A percentile compares a stretch with the other conserved stretches of the same genome.
Evolutionary conservation across 2,329 filamentous ascomycete species (phyloP).

Genomic region (Pseudohalonectria lignicola): DNA sequence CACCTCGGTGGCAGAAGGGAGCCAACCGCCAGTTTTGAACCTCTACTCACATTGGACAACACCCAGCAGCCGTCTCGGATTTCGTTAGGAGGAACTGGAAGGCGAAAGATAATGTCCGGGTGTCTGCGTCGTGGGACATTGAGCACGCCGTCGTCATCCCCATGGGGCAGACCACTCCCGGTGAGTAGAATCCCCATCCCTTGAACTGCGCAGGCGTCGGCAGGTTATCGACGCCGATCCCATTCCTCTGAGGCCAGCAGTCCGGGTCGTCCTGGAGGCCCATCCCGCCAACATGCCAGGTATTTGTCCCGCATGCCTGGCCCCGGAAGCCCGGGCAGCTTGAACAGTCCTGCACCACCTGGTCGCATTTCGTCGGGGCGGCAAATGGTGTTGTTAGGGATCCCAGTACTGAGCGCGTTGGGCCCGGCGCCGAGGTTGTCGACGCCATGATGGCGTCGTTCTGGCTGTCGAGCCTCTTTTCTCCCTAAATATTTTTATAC

Average conservation of each 20-base stretch:
- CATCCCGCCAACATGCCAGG: background rate
- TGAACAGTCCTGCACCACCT: background rate
- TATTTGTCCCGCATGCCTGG: background rate
- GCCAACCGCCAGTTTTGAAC: no score
- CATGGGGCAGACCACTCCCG: slow-evolving; percentile 18
- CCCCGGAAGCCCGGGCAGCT: background rate
- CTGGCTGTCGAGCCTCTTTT: no score
- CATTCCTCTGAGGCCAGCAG: slow-evolving; percentile 17
- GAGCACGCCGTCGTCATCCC: slow-evolving; percentile 20
- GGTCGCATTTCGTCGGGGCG: background rate
- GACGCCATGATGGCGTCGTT: background rate
- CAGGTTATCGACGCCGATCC: slow-evolving; percentile 3
- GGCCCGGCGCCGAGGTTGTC: no score
- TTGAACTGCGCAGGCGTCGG: slow-evolving; percentile 9
- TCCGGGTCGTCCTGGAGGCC: slow-evolving; percentile 12
- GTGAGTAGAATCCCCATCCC: slow-evolving; percentile 24
- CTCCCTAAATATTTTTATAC: no score
- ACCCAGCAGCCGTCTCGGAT: slow-evolving; percentile 15
- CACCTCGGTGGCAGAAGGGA: no score
- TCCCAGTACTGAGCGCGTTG: background rate
- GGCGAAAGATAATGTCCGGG: background rate
- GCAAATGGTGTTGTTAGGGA: background rate
- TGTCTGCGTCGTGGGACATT: slow-evolving; percentile 11
- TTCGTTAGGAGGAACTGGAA: slow-evolving; percentile 9
- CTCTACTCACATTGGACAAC: slow-evolving; percentile 15